Conservation (phyloP, 2,329 filamentous ascomycete genomes). For the Ambrosiella beaveri region DNA sequence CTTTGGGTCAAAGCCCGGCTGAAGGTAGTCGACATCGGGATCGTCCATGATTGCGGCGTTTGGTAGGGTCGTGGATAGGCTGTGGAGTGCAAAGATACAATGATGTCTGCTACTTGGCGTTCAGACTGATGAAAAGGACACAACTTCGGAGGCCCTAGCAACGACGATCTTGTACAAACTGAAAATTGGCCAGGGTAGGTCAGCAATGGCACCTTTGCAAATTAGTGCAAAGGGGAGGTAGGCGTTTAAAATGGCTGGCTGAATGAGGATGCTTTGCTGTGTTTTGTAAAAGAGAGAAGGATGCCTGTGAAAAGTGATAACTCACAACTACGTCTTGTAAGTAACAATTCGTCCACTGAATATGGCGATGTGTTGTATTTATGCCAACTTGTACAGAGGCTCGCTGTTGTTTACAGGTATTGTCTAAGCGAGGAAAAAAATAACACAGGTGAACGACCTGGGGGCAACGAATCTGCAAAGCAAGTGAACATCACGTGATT, state of each 20-base stretch:
- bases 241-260: background rate
- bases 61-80: background rate
- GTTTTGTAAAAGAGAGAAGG: background rate
- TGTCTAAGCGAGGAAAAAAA: background rate
- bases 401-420: constrained; percentile 3
- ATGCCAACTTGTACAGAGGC: background rate
- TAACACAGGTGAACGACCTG: background rate
- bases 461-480: background rate
- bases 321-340: background rate
- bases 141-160: background rate
- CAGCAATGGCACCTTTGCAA: background rate
- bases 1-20: constrained; percentile 69
- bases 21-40: constrained; percentile 65
- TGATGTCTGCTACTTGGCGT: background rate
- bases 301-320: background rate
- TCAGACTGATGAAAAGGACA: background rate
- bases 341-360: background rate
- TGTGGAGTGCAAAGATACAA: background rate
- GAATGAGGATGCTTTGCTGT: background rate
- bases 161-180: background rate
- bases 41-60: constrained; percentile 34
- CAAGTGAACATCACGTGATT: constrained; percentile 1
- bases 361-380: background rate
- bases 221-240: background rate
- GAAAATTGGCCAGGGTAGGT: background rate